A percentile compares a stretch with the other conserved stretches of the same genome.
Evolutionary conservation across 306 rosid species (phyloP).

Genomic region (Cicer arietinum): DNA sequence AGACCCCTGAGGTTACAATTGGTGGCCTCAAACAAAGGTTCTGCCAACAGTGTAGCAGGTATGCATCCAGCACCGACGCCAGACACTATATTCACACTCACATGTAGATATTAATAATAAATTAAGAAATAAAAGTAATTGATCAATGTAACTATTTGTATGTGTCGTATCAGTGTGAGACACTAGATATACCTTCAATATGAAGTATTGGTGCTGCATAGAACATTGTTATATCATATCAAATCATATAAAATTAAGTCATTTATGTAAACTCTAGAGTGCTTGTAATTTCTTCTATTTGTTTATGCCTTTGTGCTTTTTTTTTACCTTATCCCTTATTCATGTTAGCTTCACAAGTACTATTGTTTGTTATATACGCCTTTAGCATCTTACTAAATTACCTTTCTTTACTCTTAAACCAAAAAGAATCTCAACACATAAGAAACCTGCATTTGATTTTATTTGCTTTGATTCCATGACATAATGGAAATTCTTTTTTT

Average conservation of each 20-base stretch:
- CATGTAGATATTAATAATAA: too few relatives aligned
- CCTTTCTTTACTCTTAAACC: conserved; percentile 32
- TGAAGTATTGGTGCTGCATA: too few relatives aligned
- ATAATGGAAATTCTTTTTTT: too few relatives aligned
- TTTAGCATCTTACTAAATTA: conserved; percentile 36
- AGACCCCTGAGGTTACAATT: conserved; percentile 72
- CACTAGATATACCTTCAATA: too few relatives aligned
- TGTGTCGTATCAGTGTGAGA: too few relatives aligned
- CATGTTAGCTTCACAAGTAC: conserved; percentile 44
- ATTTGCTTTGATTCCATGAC: too few relatives aligned
- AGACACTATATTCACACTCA: too few relatives aligned
- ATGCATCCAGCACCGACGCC: neutral
- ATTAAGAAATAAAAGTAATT: too few relatives aligned
- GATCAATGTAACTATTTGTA: too few relatives aligned
- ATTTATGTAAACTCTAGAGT: conserved; percentile 1
- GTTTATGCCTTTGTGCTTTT: neutral
- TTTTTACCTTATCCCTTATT: conserved; percentile 32
- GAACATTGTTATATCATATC: too few relatives aligned
- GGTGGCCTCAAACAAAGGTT: conserved; percentile 68
- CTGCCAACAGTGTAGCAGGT: conserved; percentile 63
- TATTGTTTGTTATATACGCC: conserved; percentile 1
- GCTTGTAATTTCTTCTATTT: conserved; percentile 31
- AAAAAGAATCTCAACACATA: conserved; percentile 28
- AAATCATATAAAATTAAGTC: too few relatives aligned
- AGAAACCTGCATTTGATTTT: neutral